These are phyloP conservation scores for Termitomyces sp. DNA, from an alignment of 768 basidiomycete species.

Conservation along the genomic window DNA sequence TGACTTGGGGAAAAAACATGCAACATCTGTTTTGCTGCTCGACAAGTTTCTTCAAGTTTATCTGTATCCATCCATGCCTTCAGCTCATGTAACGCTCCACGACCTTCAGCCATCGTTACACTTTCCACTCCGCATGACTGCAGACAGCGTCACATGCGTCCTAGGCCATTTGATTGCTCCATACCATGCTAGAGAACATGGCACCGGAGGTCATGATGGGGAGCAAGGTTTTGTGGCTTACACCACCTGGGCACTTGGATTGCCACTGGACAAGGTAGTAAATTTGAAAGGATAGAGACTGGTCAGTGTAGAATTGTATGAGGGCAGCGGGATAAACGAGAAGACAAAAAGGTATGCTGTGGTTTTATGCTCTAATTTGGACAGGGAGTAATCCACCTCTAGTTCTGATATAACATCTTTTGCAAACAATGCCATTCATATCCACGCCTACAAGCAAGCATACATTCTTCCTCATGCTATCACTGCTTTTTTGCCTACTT, in stretches of 20 bases:
- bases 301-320: conserved; percentile 86
- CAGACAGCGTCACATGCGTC: conserved; percentile 25
- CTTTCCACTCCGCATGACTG: conserved; percentile 48
- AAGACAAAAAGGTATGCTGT: conserved; percentile 62
- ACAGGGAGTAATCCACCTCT: background rate
- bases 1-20: conserved; percentile 26
- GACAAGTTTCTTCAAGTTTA: conserved; percentile 74
- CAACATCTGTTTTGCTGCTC: conserved; percentile 55
- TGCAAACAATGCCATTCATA: conserved; percentile 43
- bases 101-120: conserved; percentile 40
- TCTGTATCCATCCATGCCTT: conserved; percentile 58
- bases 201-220: conserved; percentile 13
- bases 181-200: conserved; percentile 29
- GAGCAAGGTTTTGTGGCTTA: conserved; percentile 43
- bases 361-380: background rate
- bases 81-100: conserved; percentile 36
- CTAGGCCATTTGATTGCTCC: conserved; percentile 28
- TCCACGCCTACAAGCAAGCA: conserved; percentile 61
- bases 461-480: conserved; percentile 68
- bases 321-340: conserved; percentile 61
- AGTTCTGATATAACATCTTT: conserved; percentile 41
- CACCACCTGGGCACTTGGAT: conserved; percentile 59
- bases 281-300: conserved; percentile 64
- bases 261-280: conserved; percentile 55
- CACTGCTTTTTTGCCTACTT: conserved; percentile 66